Percentiles rank a stretch among this genome's conserved stretches.
Evolutionary conservation across 2,329 filamentous ascomycete genomes (phyloP).

Genomic region (Periconia macrospinosa): DNA sequence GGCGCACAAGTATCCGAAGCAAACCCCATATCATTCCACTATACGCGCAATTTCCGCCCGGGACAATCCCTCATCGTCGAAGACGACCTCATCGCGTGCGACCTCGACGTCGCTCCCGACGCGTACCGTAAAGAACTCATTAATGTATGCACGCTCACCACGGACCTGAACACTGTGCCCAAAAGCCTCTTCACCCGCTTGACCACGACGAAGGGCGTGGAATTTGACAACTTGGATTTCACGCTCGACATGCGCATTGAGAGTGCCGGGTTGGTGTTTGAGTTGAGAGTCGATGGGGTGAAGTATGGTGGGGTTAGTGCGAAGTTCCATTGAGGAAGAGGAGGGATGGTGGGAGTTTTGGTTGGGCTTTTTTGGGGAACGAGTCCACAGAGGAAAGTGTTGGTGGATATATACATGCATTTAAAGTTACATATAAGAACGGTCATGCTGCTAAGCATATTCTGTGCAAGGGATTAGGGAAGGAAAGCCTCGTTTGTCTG

Average conservation of each 20-base stretch:
- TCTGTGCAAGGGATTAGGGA: too few species aligned
- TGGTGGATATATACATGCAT: background rate
- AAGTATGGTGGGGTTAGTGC: slow-evolving; percentile 77
- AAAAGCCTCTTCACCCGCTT: slow-evolving; percentile 72
- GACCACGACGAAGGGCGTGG: slow-evolving; percentile 76
- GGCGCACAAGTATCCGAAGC: slow-evolving; percentile 75
- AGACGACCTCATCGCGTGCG: slow-evolving; percentile 78
- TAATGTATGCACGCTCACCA: slow-evolving; percentile 79
- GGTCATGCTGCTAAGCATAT: too few species aligned
- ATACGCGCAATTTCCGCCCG: slow-evolving; percentile 80
- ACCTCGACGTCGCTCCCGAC: slow-evolving; percentile 66
- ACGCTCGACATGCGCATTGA: slow-evolving; percentile 83
- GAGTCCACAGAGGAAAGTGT: too few species aligned
- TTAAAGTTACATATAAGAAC: too few species aligned
- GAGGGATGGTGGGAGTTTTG: background rate
- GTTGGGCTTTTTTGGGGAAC: too few species aligned
- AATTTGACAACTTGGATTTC: slow-evolving; percentile 82
- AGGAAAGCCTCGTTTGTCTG: too few species aligned
- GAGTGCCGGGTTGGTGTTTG: slow-evolving; percentile 74
- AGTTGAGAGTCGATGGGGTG: slow-evolving; percentile 76
- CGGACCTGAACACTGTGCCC: slow-evolving; percentile 75
- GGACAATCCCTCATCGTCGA: slow-evolving; percentile 77
- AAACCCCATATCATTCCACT: slow-evolving; percentile 78
- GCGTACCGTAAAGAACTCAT: slow-evolving; percentile 56
- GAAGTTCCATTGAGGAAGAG: slow-evolving; percentile 64